Evolutionary conservation across 768 basidiomycete genomes (phyloP).

Genomic region (Tricholoma furcatifolium): DNA sequence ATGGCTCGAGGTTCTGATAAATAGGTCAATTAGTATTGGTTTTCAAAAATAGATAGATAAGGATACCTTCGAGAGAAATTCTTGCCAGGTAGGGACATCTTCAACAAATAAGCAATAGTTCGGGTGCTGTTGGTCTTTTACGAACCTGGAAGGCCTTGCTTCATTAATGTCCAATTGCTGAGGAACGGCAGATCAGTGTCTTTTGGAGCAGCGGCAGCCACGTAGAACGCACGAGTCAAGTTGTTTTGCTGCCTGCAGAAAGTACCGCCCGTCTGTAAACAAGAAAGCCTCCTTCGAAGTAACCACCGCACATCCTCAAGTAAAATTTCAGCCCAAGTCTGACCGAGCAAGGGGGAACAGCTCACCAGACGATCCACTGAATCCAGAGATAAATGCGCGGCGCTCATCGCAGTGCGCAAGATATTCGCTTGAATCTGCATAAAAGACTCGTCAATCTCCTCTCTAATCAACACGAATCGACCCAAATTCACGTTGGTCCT

Average conservation of each 20-base stretch:
- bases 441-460: not conserved
- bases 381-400: conserved; percentile 88
- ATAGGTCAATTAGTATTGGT: not conserved
- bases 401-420: conserved; percentile 81
- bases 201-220: not conserved
- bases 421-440: conserved; percentile 84
- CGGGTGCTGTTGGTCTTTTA: conserved; percentile 6
- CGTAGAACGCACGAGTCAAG: conserved; percentile 47
- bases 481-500: conserved; percentile 79
- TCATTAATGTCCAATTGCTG: conserved; percentile 94
- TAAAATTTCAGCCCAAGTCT: not conserved
- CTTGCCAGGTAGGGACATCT: conserved; percentile 92
- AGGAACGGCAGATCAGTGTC: not conserved
- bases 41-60: not conserved
- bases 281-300: conserved; percentile 70
- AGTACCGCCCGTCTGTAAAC: conserved; percentile 97
- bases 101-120: not conserved
- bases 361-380: conserved; percentile 89
- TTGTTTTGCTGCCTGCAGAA: conserved; percentile 88
- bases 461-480: not conserved
- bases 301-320: conserved; percentile 71
- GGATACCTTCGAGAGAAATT: conserved; percentile 75
- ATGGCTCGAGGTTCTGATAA: conserved; percentile 55
- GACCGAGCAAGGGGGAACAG: not conserved
- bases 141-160: conserved; percentile 79